A percentile compares a stretch with the other conserved stretches of the same genome.
These are phyloP conservation scores for Populus alba DNA, from an alignment of 345 rosid species.

Conservation along the genomic window DNA sequence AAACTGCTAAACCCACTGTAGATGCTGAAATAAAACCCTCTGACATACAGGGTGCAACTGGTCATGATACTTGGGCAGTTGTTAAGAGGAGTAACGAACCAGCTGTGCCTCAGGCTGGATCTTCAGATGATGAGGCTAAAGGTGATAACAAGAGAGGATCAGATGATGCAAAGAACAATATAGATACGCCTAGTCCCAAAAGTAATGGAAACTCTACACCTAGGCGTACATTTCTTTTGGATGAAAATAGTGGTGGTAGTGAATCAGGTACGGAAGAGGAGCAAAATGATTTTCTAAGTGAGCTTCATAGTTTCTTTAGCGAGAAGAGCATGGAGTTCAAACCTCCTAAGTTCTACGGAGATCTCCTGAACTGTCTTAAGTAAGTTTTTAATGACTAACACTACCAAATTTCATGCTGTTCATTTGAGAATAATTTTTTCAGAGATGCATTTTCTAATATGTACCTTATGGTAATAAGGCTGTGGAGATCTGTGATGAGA, in stretches of 20 bases:
- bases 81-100: conserved; percentile 19
- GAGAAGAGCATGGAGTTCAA: conserved; percentile 62
- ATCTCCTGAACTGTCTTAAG: conserved; percentile 67
- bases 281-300: conserved; percentile 53
- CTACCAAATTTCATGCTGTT: background rate
- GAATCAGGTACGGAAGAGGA: conserved; percentile 70
- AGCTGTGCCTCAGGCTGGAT: conserved; percentile 28
- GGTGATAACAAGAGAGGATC: conserved; percentile 26
- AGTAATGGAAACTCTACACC: conserved; percentile 36
- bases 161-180: conserved; percentile 31
- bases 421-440: background rate
- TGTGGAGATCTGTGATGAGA: conserved; percentile 67
- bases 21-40: conserved; percentile 27
- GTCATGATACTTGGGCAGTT: conserved; percentile 22
- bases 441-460: background rate
- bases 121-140: conserved; percentile 37
- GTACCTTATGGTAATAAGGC: conserved; percentile 32
- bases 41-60: conserved; percentile 25
- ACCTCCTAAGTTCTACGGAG: conserved; percentile 73
- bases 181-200: conserved; percentile 20
- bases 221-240: conserved; percentile 35
- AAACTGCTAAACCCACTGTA: conserved; percentile 17
- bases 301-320: conserved; percentile 54
- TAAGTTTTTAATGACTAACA: conserved; percentile 24
- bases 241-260: conserved; percentile 43